Evolutionary conservation across 2,329 filamentous ascomycete genomes (phyloP).

Genomic region (Neonectria sp.): DNA sequence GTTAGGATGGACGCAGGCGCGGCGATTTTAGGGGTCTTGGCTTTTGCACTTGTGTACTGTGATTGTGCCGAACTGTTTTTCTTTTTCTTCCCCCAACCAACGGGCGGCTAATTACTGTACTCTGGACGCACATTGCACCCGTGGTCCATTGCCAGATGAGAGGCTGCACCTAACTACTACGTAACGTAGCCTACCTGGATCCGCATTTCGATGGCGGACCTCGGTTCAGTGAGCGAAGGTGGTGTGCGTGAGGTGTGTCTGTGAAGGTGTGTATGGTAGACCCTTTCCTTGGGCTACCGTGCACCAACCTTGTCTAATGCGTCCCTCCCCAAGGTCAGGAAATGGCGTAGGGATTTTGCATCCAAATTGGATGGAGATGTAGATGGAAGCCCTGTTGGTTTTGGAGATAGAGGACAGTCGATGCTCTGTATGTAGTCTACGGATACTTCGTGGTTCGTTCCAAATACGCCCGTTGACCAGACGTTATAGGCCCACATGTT

Average conservation of each 20-base stretch:
- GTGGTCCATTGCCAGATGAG: neutral
- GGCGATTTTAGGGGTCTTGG: neutral
- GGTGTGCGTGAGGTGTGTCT: conserved; percentile 1
- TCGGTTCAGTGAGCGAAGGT: neutral
- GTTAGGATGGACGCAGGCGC: neutral
- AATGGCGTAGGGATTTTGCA: neutral
- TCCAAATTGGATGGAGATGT: neutral
- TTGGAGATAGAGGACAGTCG: too few relatives aligned
- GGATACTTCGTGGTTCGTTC: too few relatives aligned
- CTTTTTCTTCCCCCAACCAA: neutral
- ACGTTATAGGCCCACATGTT: neutral
- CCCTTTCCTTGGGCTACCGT: conserved; percentile 2
- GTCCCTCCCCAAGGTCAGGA: conserved; percentile 2
- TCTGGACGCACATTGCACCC: neutral
- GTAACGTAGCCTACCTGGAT: neutral
- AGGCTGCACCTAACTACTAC: neutral
- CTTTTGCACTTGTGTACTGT: conserved; percentile 3
- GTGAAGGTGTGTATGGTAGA: neutral
- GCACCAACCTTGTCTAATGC: neutral
- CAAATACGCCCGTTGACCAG: neutral
- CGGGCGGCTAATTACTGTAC: conserved; percentile 3
- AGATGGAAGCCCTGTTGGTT: neutral
- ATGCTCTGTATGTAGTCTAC: too few relatives aligned
- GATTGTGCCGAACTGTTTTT: neutral
- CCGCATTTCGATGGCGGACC: neutral